Base-by-base conservation (phyloP, 2,329 filamentous ascomycete genomes). In the Amesomyces nigricolor region DNA sequence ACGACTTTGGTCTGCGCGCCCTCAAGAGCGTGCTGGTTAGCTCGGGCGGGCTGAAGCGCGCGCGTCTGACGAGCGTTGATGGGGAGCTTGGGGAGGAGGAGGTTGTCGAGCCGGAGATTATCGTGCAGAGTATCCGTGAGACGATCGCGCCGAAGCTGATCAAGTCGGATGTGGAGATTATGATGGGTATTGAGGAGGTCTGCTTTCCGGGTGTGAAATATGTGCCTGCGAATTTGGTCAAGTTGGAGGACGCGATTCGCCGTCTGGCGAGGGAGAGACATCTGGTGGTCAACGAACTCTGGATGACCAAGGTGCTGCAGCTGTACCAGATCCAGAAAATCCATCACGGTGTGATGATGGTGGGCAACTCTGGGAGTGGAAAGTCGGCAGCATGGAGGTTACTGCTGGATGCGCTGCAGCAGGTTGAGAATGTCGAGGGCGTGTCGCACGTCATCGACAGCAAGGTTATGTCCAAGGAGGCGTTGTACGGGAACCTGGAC, bases 311-410 rank as follows among this genome's bases (percentile, higher is more conserved):
- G 75, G 86, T 95, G 35, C 79, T 99, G 8, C 94, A 99, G 70
- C 81, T 99, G 2, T 97, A 96, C 70, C 94, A 99, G 71, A 99
- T 99, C 60, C 94, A 97, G 71, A 88, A 86, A 62, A 91, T 99
- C 56, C 94, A 99, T 67, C 94, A 99, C 64, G 94, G 94, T 86
- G 94, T 99, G 29, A 99, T 99, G 95, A 97, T 99, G 94, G 94
- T 99, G 9, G 94, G 94, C 60, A 91, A 89, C 67, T 96, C 95
- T 30, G 94, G 95, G n/a, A 88, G 92, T 45, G 95, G 95, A 68
- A 99, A 99, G 74, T 96, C 94, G 40, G 85, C 88, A 1, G 89
- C 94, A 5, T 99, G 95, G 94, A 91, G 89, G 66, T 84, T 95
- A 42, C 78, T 99, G 50, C 80, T 99, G 17, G 88, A 95, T 66